Conservation (phyloP, 1,139 yeast genomes). For the Geotrichum klebahnii region DNA sequence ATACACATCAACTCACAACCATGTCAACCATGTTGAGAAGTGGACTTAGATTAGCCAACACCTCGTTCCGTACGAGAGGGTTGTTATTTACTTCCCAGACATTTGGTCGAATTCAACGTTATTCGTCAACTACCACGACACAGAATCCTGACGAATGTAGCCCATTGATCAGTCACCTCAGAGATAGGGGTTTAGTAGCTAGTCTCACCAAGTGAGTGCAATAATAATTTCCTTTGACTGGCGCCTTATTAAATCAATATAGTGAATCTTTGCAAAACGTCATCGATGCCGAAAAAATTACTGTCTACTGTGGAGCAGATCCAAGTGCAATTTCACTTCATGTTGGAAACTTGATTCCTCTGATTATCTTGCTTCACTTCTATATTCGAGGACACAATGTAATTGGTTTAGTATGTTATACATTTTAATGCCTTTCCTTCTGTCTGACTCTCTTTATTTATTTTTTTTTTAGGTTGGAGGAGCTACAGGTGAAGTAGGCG, state of each 20-base stretch:
- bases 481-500: conserved; percentile 97
- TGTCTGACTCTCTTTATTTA: neutral
- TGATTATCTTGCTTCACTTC: conserved; percentile 80
- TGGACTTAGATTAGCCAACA: too few species aligned
- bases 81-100: too few species aligned
- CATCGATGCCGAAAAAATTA: conserved; percentile 44
- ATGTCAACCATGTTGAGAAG: neutral
- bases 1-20: neutral
- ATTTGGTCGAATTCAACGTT: too few species aligned
- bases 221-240: too few species aligned
- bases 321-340: conserved; percentile 90
- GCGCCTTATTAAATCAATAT: neutral
- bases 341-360: conserved; percentile 82
- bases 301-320: conserved; percentile 91
- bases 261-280: conserved; percentile 40
- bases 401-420: conserved; percentile 49
- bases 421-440: too few species aligned
- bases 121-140: neutral
- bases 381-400: conserved; percentile 78
- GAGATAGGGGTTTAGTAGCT: neutral
- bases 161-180: conserved; percentile 4
- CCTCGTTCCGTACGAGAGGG: too few species aligned
- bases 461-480: conserved; percentile 62
- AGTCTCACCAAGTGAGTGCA: neutral
- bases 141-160: neutral